These are phyloP conservation scores for Coniophora puteana DNA, from an alignment of 1,284 basidiomycete species.

Conservation along the genomic window DNA sequence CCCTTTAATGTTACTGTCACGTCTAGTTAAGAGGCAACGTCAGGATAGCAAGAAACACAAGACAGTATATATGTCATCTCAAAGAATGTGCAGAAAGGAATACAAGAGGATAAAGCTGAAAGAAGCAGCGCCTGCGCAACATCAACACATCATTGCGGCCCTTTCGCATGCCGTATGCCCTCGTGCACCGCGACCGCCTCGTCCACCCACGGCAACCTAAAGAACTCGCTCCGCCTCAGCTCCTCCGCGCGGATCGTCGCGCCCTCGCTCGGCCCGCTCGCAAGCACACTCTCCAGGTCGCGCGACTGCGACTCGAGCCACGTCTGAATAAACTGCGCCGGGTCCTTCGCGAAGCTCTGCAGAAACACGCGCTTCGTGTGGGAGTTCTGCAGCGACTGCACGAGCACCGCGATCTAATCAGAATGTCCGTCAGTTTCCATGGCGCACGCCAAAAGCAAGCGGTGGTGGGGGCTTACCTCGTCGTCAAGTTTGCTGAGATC, in stretches of 20 bases:
- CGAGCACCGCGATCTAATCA: conserved; percentile 66
- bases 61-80: too few relatives aligned
- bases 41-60: too few relatives aligned
- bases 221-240: conserved; percentile 84
- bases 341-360: conserved; percentile 77
- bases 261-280: conserved; percentile 81
- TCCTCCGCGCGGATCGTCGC: conserved; percentile 83
- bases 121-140: too few relatives aligned
- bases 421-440: conserved; percentile 7
- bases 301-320: conserved; percentile 91
- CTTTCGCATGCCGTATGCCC: conserved; percentile 45
- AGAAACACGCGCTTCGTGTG: conserved; percentile 88
- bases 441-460: conserved; percentile 9
- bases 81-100: too few relatives aligned
- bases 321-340: conserved; percentile 79
- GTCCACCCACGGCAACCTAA: conserved; percentile 86
- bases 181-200: conserved; percentile 60
- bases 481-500: conserved; percentile 82
- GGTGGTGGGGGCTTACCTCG: conserved; percentile 49
- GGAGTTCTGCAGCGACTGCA: conserved; percentile 82
- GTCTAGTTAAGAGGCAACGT: too few relatives aligned
- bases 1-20: too few relatives aligned
- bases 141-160: too few relatives aligned
- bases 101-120: too few relatives aligned
- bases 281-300: conserved; percentile 87